These are phyloP conservation scores for Teunomyces gatunensis DNA, from an alignment of 805 yeast genomes.

Conservation along the genomic window DNA sequence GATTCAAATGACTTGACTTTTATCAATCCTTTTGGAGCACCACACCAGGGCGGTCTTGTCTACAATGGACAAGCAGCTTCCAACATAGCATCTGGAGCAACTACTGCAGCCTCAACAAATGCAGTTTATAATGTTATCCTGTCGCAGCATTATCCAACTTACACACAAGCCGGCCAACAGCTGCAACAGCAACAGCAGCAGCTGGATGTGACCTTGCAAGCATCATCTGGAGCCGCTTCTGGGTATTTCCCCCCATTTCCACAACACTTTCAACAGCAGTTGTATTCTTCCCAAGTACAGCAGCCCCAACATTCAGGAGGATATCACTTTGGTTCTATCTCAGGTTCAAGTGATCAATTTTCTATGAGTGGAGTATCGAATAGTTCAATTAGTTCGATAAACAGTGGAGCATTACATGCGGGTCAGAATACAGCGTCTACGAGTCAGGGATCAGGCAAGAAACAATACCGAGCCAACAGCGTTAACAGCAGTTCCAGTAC, in stretches of 20 bases:
- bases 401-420: constrained; percentile 3
- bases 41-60: constrained; percentile 7
- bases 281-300: constrained; percentile 5
- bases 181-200: constrained; percentile 4
- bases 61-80: constrained; percentile 3
- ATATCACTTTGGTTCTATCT: constrained; percentile 6
- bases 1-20: constrained; percentile 17
- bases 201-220: constrained; percentile 1
- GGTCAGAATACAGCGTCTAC: constrained; percentile 3
- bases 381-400: constrained; percentile 7
- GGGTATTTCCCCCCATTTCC: constrained; percentile 10
- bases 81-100: neutral
- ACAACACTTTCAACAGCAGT: constrained; percentile 8
- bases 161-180: constrained; percentile 1
- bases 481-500: constrained; percentile 4
- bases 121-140: constrained; percentile 5
- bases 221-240: constrained; percentile 1
- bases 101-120: neutral
- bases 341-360: constrained; percentile 8
- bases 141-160: constrained; percentile 5
- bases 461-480: constrained; percentile 9
- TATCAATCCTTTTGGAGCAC: constrained; percentile 18
- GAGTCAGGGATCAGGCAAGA: constrained; percentile 6
- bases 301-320: constrained; percentile 6
- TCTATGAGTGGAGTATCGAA: constrained; percentile 6